These are phyloP conservation scores for Verticillium isaacii DNA, from an alignment of 2,329 filamentous ascomycete genomes.

Conservation along the genomic window DNA sequence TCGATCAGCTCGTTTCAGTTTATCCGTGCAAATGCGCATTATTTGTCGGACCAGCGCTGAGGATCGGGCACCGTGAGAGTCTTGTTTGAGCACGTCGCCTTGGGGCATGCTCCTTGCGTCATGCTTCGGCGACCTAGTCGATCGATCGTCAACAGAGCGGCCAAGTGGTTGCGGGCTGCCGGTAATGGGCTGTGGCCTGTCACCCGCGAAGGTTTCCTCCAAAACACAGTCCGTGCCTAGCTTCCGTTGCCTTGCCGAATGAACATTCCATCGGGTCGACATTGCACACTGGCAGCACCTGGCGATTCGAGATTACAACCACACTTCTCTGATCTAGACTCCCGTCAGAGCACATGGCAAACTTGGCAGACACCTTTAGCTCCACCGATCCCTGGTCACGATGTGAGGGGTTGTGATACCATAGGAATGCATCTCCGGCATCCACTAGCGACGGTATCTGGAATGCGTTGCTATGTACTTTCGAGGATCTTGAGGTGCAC, in stretches of 20 bases:
- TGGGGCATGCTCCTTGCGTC: not conserved
- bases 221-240: not conserved
- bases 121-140: not conserved
- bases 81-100: not conserved
- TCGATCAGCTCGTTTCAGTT: not conserved
- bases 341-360: not conserved
- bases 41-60: not conserved
- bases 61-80: not conserved
- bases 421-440: conserved; percentile 10
- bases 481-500: not conserved
- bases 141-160: not conserved
- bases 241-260: not conserved
- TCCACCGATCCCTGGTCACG: not conserved
- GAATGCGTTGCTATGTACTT: conserved; percentile 12
- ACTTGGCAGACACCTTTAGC: not conserved
- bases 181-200: not conserved
- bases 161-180: not conserved
- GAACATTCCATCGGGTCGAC: not conserved
- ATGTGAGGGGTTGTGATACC: not conserved
- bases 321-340: not conserved
- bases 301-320: not conserved
- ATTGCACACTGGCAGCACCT: not conserved
- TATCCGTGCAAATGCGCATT: not conserved
- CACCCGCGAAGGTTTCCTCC: not conserved
- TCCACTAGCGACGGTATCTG: not conserved